phyloP scores from a whole-genome alignment of 2,329 filamentous ascomycete genomes.

The Penicillium vulpinum region DNA sequence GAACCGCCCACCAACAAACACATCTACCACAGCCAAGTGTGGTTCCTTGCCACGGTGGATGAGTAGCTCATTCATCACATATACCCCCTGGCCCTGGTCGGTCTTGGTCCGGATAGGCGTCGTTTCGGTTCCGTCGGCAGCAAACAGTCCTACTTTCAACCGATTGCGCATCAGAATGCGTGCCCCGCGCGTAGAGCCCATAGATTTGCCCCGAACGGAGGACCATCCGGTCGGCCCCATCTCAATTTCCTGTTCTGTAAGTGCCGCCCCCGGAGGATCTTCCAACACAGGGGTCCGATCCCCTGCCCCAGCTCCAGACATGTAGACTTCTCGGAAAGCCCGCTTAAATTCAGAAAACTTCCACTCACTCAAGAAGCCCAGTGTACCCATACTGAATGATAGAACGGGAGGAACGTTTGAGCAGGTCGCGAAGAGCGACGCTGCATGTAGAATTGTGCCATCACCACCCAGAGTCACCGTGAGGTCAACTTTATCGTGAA shows the following conservation, averaged over 20 bases:
- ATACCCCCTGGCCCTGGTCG: conserved; percentile 49
- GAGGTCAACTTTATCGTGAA: conserved; percentile 81
- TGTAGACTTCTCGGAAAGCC: conserved; percentile 89
- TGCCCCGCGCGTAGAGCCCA: conserved; percentile 71
- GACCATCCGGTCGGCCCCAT: conserved; percentile 63
- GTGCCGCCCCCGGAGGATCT: conserved; percentile 42
- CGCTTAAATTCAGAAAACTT: conserved; percentile 90
- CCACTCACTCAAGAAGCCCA: conserved; percentile 96
- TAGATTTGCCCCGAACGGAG: conserved; percentile 73
- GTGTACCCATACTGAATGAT: conserved; percentile 93
- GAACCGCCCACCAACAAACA: conserved; percentile 84
- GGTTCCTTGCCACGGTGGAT: conserved; percentile 88
- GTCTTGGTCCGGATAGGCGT: conserved; percentile 30
- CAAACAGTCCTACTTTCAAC: conserved; percentile 81
- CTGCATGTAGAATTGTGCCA: conserved; percentile 82
- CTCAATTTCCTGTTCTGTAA: conserved; percentile 26
- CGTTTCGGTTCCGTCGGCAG: conserved; percentile 64
- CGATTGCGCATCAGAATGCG: conserved; percentile 84
- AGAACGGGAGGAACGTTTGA: conserved; percentile 83
- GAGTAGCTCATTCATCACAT: conserved; percentile 92
- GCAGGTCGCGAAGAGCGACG: conserved; percentile 80
- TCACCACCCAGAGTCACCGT: conserved; percentile 91
- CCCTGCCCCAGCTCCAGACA: conserved; percentile 64
- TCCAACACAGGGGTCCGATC: conserved; percentile 47
- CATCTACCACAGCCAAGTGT: conserved; percentile 87